These are phyloP conservation scores for Rhodomyrtus tomentosa DNA, from an alignment of 345 rosid species.

Conservation along the genomic window DNA sequence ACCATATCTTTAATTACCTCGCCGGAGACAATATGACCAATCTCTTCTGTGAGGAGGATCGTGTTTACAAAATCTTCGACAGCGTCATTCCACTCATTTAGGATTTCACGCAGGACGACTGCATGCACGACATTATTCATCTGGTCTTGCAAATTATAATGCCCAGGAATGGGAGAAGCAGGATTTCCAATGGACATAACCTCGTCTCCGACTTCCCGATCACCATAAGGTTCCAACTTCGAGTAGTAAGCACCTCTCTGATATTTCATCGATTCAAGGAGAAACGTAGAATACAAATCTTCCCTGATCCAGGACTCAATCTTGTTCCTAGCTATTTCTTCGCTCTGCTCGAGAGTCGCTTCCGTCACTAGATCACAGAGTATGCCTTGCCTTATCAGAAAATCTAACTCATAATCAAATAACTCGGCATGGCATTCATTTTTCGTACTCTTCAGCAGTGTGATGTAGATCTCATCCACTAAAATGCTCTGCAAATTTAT, in stretches of 20 bases:
- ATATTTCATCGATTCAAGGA: constrained; percentile 3
- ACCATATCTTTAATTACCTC: constrained; percentile 16
- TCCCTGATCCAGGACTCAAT: constrained; percentile 5
- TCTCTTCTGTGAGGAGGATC: constrained; percentile 16
- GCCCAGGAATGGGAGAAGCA: background rate
- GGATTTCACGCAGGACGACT: constrained; percentile 1
- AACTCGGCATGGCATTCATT: constrained; percentile 6
- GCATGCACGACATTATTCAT: constrained; percentile 7
- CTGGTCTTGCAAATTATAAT: background rate
- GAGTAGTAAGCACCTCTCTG: background rate
- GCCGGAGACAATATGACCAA: constrained; percentile 12
- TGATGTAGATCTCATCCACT: constrained; percentile 25
- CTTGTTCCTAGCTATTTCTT: constrained; percentile 5
- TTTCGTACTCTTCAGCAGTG: constrained; percentile 20
- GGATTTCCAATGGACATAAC: background rate
- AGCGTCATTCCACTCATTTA: constrained; percentile 11
- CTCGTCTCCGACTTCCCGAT: background rate
- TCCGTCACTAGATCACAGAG: constrained; percentile 7
- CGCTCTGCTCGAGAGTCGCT: constrained; percentile 8
- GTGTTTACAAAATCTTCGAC: constrained; percentile 2
- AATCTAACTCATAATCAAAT: constrained; percentile 1
- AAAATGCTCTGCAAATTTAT: constrained; percentile 11
- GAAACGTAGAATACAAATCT: constrained; percentile 4
- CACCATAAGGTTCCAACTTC: background rate
- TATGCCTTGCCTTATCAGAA: constrained; percentile 13